Percentiles rank a stretch among this genome's conserved stretches.
Evolutionary conservation across 805 yeast genomes (phyloP).

Genomic region (Debaryomyces tyrocola): DNA sequence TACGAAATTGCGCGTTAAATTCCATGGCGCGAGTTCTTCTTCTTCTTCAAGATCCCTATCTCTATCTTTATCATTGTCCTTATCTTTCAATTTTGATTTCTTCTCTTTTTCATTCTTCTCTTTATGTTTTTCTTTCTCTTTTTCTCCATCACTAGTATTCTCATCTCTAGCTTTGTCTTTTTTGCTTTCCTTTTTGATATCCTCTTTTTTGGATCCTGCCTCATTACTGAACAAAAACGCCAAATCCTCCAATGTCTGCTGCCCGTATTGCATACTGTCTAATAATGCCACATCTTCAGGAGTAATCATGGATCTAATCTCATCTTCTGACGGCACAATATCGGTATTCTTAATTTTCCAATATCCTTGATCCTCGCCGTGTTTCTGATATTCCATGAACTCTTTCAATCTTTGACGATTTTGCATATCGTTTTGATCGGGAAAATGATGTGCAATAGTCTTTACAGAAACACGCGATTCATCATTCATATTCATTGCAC

Average conservation of each 20-base stretch:
- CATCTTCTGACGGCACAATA: constrained; percentile 71
- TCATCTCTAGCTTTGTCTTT: constrained; percentile 35
- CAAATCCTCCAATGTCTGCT: constrained; percentile 79
- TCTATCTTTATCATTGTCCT: constrained; percentile 21
- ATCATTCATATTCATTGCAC: constrained; percentile 76
- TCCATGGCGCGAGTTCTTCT: constrained; percentile 93
- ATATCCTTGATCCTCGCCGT: constrained; percentile 90
- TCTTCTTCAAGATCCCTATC: constrained; percentile 59
- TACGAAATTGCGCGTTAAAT: constrained; percentile 83
- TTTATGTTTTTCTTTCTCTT: constrained; percentile 29
- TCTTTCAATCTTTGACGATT: constrained; percentile 93
- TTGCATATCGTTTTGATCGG: constrained; percentile 97
- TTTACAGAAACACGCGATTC: constrained; percentile 75
- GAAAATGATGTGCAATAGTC: constrained; percentile 89
- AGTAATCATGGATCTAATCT: constrained; percentile 74
- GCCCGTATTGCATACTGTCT: constrained; percentile 94
- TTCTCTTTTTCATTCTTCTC: constrained; percentile 20
- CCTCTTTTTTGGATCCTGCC: constrained; percentile 23
- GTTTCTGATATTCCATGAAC: constrained; percentile 95
- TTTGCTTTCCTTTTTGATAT: constrained; percentile 18
- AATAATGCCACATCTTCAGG: constrained; percentile 89
- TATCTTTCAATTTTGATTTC: constrained; percentile 12
- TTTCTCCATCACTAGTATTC: constrained; percentile 38
- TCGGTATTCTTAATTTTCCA: constrained; percentile 78
- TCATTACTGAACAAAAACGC: constrained; percentile 51